Conservation (phyloP, 1,139 yeast species). For the Hyphopichia buzzinii region DNA sequence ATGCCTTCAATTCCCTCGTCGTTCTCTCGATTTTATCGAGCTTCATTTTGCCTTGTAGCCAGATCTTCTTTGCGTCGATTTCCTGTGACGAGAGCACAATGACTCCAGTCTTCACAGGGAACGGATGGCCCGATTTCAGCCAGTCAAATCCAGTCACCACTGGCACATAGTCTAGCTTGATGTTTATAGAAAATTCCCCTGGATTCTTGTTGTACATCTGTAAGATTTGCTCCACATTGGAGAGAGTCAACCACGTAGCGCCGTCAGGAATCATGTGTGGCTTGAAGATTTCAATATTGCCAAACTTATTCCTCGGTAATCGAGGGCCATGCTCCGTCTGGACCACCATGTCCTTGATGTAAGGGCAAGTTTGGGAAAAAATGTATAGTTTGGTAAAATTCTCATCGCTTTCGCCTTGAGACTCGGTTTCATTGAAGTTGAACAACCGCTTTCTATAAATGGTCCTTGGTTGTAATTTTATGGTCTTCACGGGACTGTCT, state of each 20-base stretch:
- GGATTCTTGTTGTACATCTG: conserved; percentile 9
- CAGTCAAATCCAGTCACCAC: conserved; percentile 37
- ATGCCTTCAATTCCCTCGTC: conserved; percentile 7
- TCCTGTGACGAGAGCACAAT: conserved; percentile 21
- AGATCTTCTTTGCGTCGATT: conserved; percentile 20
- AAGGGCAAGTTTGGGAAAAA: conserved; percentile 32
- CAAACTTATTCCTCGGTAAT: conserved; percentile 32
- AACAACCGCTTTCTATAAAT: conserved; percentile 18
- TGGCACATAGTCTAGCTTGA: conserved; percentile 24
- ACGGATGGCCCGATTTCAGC: conserved; percentile 25
- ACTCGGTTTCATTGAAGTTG: conserved; percentile 18
- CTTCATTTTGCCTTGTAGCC: conserved; percentile 26
- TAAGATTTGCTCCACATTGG: conserved; percentile 24
- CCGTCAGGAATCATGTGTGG: conserved; percentile 33
- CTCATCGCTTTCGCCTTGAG: conserved; percentile 19
- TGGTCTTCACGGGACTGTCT: conserved; percentile 21
- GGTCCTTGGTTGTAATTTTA: conserved; percentile 23
- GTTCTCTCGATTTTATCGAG: conserved; percentile 8
- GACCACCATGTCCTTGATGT: conserved; percentile 15
- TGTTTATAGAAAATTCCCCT: conserved; percentile 5
- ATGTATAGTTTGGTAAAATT: conserved; percentile 20
- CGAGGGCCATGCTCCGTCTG: conserved; percentile 8
- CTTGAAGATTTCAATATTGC: conserved; percentile 34
- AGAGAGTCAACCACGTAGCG: conserved; percentile 29
- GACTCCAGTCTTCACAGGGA: conserved; percentile 32